A percentile compares a stretch with the other conserved stretches of the same genome.
phyloP scores from a whole-genome alignment of 1,139 yeast genomes.

The Saccharomyces pastorianus region DNA sequence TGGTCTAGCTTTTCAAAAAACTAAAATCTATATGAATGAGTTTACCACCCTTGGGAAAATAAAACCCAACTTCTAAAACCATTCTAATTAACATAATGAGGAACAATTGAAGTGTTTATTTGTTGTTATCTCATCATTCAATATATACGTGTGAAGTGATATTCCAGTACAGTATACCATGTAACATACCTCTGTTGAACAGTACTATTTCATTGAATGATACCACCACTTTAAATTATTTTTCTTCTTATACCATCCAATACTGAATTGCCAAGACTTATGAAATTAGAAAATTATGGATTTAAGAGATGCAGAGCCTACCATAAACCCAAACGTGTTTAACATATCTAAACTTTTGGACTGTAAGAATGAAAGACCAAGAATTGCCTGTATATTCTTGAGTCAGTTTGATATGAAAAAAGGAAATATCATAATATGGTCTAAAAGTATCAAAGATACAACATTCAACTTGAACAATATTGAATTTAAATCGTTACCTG shows the following conservation, averaged over 20 bases:
- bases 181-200: background rate
- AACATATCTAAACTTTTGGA: background rate
- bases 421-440: slow-evolving; percentile 29
- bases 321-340: background rate
- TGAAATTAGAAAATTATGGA: background rate
- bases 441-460: slow-evolving; percentile 12
- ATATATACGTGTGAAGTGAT: background rate
- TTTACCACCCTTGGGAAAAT: background rate
- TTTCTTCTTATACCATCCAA: background rate
- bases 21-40: background rate
- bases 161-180: background rate
- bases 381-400: slow-evolving; percentile 18
- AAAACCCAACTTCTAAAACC: background rate
- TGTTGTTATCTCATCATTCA: background rate
- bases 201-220: background rate
- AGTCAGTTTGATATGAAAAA: slow-evolving; percentile 29
- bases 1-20: background rate
- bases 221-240: background rate
- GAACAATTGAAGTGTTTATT: background rate
- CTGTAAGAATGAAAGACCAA: background rate
- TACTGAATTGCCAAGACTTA: background rate
- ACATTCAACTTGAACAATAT: slow-evolving; percentile 33
- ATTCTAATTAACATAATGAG: background rate
- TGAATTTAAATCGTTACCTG: slow-evolving; percentile 72
- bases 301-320: background rate